phyloP scores from a whole-genome alignment of 306 rosid genomes.

The Cucurbita moschata region DNA sequence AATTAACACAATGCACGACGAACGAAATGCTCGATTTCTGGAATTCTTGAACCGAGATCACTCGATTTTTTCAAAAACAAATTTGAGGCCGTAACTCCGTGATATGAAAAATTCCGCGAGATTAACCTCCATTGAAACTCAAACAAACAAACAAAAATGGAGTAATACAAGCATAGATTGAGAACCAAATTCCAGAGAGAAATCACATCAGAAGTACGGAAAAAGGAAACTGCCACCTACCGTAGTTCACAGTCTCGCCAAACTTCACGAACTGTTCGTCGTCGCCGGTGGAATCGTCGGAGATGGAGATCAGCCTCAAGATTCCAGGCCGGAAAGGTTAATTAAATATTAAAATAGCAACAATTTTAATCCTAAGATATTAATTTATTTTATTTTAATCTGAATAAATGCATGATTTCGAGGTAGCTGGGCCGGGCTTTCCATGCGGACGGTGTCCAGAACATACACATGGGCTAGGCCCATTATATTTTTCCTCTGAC shows the following conservation, averaged over 20 bases:
- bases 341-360: too few relatives aligned
- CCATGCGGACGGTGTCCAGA: neutral
- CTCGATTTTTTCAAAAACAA: neutral
- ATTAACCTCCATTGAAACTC: neutral
- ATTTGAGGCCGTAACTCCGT: neutral
- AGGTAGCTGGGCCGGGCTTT: neutral
- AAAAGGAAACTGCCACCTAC: neutral
- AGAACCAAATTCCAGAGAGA: neutral
- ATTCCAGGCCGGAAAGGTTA: neutral
- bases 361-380: neutral
- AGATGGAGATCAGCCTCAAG: neutral
- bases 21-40: neutral
- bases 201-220: neutral
- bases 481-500: too few relatives aligned
- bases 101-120: too few relatives aligned
- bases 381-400: neutral
- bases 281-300: neutral
- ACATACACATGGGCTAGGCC: neutral
- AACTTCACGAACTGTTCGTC: neutral
- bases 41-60: neutral
- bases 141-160: neutral
- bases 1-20: neutral
- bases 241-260: neutral
- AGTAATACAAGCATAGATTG: neutral
- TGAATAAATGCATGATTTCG: neutral